Evolutionary conservation across 768 basidiomycete species (phyloP).

Genomic region (Leccinum imitatum): DNA sequence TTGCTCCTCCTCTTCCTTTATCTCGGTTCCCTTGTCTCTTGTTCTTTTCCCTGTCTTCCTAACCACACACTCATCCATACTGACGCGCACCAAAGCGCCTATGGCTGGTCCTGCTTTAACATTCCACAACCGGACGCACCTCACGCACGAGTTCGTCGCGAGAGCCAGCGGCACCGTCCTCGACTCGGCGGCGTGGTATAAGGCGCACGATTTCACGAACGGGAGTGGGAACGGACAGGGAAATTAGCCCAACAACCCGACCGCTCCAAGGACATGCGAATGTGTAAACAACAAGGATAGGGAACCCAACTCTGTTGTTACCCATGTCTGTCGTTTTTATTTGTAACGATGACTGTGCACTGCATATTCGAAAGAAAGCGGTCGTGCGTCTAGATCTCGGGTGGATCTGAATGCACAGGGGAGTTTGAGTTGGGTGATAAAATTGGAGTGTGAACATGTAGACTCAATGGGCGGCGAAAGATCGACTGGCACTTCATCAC

Average conservation of each 20-base stretch:
- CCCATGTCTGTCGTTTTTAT: too few species aligned
- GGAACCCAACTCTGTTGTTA: too few species aligned
- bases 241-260: not conserved
- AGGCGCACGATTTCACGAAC: constrained; percentile 17
- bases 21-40: not conserved
- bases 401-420: not conserved
- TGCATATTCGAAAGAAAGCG: not conserved
- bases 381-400: not conserved
- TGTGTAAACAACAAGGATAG: not conserved
- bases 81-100: constrained; percentile 9
- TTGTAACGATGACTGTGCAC: not conserved
- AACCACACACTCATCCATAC: not conserved
- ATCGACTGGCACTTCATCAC: too few species aligned
- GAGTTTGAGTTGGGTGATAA: not conserved
- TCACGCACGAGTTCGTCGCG: constrained; percentile 31
- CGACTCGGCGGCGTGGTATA: constrained; percentile 26
- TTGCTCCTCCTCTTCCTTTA: too few species aligned
- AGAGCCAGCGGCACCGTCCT: constrained; percentile 30
- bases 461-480: too few species aligned
- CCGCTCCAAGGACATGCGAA: not conserved
- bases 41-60: not conserved
- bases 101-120: constrained; percentile 30
- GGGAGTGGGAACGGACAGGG: not conserved
- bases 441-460: not conserved
- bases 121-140: constrained; percentile 31